Base-by-base conservation (phyloP, 805 yeast species). In the Starmerella vitae region DNA sequence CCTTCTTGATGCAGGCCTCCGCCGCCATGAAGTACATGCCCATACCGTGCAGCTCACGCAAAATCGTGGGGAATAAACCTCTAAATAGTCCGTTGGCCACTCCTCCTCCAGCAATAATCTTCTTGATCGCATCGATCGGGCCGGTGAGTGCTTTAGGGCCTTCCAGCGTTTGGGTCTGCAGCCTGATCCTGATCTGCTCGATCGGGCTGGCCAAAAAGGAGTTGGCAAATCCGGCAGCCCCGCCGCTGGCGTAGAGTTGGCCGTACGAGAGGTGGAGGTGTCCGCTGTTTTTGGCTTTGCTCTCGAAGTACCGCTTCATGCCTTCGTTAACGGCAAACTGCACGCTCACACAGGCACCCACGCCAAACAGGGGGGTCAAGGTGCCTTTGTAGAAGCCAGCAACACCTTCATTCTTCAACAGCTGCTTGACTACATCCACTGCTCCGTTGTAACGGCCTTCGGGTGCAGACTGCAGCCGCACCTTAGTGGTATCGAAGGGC, bases 271-370 rank as follows among this genome's bases (percentile, higher is more conserved):
- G 48, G 13, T 69, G 70, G 26, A 34, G 38, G 8, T 3, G 17
- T 20, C 58, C 59, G 12, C n/a, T n/a, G 6, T 31, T n/a, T 18
- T 6, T 18, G 24, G 41, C 36, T 18, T 56, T 56, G 36, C 63
- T 64, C 33, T 55, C 59, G 55, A 80, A 85, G 44, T 68, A 63
- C 53, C 96, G 68, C 62, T 91, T 91, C 94, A 88, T 84, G 54
- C 70, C 78, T 59, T 91, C 97, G 55, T 86, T 86, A 27, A 84
- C 93, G 33, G 94, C 91, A 56, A 91, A 91, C 61, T 91, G 98
- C 30, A 88, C 81, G 7, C 94, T 82, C 10, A 91, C 96, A 67
- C 96, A 86, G 0, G 94, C 94, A 37, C 98, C 98, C n/a, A 88
- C 67, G 10, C 98, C 98, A 26, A 88, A 59, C 50, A 91, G 66